Percentiles rank a stretch among this genome's conserved stretches.
Evolutionary conservation across 2,329 filamentous ascomycete genomes (phyloP).

Genomic region (Ascochyta lentis): DNA sequence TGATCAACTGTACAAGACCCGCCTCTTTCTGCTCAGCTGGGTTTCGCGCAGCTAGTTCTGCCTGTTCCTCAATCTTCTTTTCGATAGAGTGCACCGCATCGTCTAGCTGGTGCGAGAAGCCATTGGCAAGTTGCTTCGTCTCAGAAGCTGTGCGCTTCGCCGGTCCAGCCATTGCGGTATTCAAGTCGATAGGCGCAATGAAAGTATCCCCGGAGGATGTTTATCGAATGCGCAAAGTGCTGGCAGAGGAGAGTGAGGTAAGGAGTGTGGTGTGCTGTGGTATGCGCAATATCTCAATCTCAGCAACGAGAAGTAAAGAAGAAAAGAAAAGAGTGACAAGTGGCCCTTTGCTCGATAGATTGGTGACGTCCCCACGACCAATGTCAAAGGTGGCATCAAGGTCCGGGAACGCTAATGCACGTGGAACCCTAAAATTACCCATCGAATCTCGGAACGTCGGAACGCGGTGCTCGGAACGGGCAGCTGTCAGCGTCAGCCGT

Average conservation of each 20-base stretch:
- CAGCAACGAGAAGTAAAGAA: neutral
- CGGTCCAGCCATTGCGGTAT: conserved; percentile 36
- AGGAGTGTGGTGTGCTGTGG: neutral
- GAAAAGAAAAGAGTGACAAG: conserved; percentile 12
- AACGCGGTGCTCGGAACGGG: conserved; percentile 9
- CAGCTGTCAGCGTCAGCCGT: neutral
- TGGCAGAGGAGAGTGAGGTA: neutral
- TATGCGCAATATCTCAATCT: neutral
- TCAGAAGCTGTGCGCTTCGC: conserved; percentile 40
- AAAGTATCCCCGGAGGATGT: neutral
- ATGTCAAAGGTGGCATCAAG: conserved; percentile 44
- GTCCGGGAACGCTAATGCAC: conserved; percentile 33
- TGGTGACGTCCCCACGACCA: conserved; percentile 5
- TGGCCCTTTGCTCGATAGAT: conserved; percentile 2
- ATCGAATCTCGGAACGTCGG: conserved; percentile 10
- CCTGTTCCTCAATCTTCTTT: conserved; percentile 40
- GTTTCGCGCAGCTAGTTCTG: conserved; percentile 40
- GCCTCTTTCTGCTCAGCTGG: conserved; percentile 51
- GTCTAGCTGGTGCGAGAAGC: conserved; percentile 29
- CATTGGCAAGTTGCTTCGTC: conserved; percentile 31
- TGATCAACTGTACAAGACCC: conserved; percentile 75
- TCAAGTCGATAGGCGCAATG: neutral
- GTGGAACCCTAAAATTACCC: conserved; percentile 27
- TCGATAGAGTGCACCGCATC: conserved; percentile 39
- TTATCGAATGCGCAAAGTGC: no score